Evolutionary conservation across 2,329 filamentous ascomycete genomes (phyloP).

Genomic region (Plectosphaerella sp.): DNA sequence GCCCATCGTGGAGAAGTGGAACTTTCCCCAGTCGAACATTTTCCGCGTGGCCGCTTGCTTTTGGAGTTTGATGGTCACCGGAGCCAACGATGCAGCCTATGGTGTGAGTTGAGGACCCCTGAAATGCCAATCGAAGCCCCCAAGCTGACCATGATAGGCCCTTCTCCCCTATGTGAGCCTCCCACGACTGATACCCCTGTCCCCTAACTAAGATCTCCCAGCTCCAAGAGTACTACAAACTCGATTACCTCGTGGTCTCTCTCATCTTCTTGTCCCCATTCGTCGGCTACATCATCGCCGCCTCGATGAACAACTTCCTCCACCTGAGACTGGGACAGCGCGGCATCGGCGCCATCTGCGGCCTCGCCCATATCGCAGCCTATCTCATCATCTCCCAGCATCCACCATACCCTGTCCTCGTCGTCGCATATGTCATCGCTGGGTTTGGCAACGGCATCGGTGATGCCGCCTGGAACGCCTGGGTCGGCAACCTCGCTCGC

Average conservation of each 20-base stretch:
- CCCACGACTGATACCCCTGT: neutral
- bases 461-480: conserved; percentile 56
- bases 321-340: conserved; percentile 65
- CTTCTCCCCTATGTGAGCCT: conserved; percentile 44
- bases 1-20: conserved; percentile 51
- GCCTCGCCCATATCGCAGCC: conserved; percentile 57
- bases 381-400: conserved; percentile 64
- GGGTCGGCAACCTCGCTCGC: conserved; percentile 66
- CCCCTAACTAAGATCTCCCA: conserved; percentile 15
- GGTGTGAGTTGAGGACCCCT: conserved; percentile 49
- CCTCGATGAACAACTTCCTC: conserved; percentile 59
- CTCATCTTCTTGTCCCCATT: conserved; percentile 65
- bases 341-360: conserved; percentile 64
- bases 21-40: conserved; percentile 53
- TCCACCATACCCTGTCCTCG: conserved; percentile 64
- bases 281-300: conserved; percentile 59
- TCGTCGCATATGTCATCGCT: conserved; percentile 59
- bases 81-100: conserved; percentile 63
- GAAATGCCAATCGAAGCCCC: no score
- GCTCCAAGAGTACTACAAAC: conserved; percentile 57
- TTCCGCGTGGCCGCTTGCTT: conserved; percentile 55
- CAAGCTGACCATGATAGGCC: conserved; percentile 23
- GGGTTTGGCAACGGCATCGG: conserved; percentile 70
- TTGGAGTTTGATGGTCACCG: conserved; percentile 60
- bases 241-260: conserved; percentile 60